Base-by-base conservation (phyloP, 2,329 filamentous ascomycete species). In the Nigrospora sphaerica region DNA sequence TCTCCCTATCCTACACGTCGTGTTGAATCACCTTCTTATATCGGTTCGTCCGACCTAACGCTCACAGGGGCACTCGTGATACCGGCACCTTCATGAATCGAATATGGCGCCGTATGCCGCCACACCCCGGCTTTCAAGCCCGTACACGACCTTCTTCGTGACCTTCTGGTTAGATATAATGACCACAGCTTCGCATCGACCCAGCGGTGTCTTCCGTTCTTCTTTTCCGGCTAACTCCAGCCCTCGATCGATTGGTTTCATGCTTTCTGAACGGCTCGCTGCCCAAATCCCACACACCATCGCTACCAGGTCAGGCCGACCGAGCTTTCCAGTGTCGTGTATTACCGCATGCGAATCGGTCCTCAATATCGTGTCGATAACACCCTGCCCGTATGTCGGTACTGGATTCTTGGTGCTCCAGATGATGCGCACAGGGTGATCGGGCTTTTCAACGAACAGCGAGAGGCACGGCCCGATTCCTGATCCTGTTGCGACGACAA, bases 401-500 rank as follows among this genome's bases (percentile, higher is more conserved):
- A 59, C 42, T 11, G 65, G 63, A 17, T 52, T 53, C 17, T 54
- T 56, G 12, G 63, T 61, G 46, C 60, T 62, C 66, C 65, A 69
- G 31, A 66, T 50, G 33, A 68, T 57, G 13, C 61, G 55, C 43
- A 64, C 51, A 1, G 59, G 60, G 12, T 58, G 50, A 19, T 52
- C 50, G 12, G 54, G 57, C 46, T 57, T 31, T n/a, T n/a, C 83
- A 65, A 31, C 76, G 71, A 58, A 67, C 45, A 83, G 72, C 2
- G 77, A 78, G 32, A 83, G 63, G 48, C 75, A 79, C 0, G 81
- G 81, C 0, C 78, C 80, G 48, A 85, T 83, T 3, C 81, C 81
- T 0, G 78, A 81, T 2, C 81, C 81, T 0, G 81, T 85, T 2
- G 78, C 77, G 3, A 85, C 75, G 43, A 85, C 62, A 34, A 85